phyloP scores from a whole-genome alignment of 2,329 filamentous ascomycete genomes.

The Microcyclospora pomicola region DNA sequence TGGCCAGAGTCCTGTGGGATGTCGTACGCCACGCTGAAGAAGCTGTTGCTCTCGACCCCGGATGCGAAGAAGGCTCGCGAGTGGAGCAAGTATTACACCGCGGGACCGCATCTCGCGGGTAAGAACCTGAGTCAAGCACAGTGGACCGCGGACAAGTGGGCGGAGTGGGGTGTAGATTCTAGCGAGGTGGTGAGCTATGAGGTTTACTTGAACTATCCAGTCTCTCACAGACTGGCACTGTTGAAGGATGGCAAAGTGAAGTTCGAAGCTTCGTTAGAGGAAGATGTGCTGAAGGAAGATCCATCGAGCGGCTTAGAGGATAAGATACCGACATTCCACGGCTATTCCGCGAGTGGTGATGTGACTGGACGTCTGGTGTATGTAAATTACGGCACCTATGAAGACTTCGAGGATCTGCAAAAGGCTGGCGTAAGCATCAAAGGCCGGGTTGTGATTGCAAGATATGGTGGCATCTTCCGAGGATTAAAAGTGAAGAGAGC shows the following conservation, averaged over 20 bases:
- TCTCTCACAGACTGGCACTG: conserved; percentile 32
- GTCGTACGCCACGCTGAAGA: conserved; percentile 40
- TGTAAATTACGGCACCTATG: conserved; percentile 79
- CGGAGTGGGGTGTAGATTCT: conserved; percentile 34
- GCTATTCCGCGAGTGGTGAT: conserved; percentile 84
- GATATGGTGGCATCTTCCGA: conserved; percentile 76
- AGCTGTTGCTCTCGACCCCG: conserved; percentile 41
- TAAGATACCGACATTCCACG: conserved; percentile 80
- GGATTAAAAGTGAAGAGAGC: conserved; percentile 88
- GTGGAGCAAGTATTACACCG: conserved; percentile 38
- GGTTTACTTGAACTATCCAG: conserved; percentile 38
- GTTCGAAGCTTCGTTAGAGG: conserved; percentile 54
- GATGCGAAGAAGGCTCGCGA: conserved; percentile 36
- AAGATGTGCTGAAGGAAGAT: conserved; percentile 75
- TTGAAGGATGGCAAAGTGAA: conserved; percentile 25
- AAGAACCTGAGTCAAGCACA: conserved; percentile 39
- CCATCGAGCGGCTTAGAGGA: conserved; percentile 58
- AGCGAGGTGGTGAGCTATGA: conserved; percentile 36
- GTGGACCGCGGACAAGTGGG: conserved; percentile 37
- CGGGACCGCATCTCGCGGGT: conserved; percentile 37
- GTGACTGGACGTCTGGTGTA: conserved; percentile 79
- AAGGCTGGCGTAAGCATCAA: conserved; percentile 59
- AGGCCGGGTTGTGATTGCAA: conserved; percentile 77
- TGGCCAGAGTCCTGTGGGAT: conserved; percentile 35
- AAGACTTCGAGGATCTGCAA: conserved; percentile 71